Conservation (phyloP, 192 early-diverging fungal genomes). For the Rhizoclosmatium globosum region DNA sequence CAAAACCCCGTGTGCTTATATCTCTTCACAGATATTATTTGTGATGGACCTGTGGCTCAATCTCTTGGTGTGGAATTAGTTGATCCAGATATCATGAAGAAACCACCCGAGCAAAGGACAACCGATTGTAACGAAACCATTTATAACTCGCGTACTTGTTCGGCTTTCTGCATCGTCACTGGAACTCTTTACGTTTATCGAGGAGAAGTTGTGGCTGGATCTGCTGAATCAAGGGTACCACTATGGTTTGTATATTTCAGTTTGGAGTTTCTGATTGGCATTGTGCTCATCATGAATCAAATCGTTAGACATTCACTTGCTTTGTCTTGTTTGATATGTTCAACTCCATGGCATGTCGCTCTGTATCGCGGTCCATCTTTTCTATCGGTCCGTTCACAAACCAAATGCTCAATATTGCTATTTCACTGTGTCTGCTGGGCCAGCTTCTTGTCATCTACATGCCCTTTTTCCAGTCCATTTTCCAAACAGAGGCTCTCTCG, state of each 20-base stretch:
- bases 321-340: constrained; percentile 98
- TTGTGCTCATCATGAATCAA: neutral
- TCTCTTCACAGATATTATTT: constrained; percentile 82
- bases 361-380: constrained; percentile 81
- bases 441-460: constrained; percentile 90
- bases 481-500: constrained; percentile 90
- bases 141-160: constrained; percentile 82
- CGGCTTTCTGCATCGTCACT: constrained; percentile 80
- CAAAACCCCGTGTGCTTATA: neutral
- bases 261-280: neutral
- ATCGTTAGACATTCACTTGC: constrained; percentile 87
- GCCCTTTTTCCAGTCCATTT: constrained; percentile 90
- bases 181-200: constrained; percentile 88
- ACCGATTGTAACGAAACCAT: constrained; percentile 77
- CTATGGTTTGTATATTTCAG: constrained; percentile 73
- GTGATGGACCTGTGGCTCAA: constrained; percentile 98
- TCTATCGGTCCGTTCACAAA: constrained; percentile 86
- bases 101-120: constrained; percentile 83
- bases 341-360: constrained; percentile 92
- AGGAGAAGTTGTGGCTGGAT: constrained; percentile 78
- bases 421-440: constrained; percentile 79
- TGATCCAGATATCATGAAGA: constrained; percentile 88
- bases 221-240: constrained; percentile 79
- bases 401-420: constrained; percentile 88
- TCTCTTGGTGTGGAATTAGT: constrained; percentile 95